Conservation (phyloP, 192 early-diverging fungal genomes). For the Geranomyces michiganensis region DNA sequence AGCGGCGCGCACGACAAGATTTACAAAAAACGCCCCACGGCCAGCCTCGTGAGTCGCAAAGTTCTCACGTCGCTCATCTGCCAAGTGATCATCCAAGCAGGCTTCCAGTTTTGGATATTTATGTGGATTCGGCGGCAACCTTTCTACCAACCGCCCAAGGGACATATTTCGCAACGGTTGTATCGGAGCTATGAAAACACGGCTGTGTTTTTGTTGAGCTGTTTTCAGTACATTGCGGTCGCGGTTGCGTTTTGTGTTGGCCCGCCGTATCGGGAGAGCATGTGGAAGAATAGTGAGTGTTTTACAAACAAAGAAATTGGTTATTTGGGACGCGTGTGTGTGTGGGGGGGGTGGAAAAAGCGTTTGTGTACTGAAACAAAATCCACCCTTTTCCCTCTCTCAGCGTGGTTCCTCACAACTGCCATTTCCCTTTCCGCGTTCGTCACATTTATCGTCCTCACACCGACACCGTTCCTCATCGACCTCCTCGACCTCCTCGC, state of each 20-base stretch:
- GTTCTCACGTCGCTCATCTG: slow-evolving; percentile 90
- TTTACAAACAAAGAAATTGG: too few relatives aligned
- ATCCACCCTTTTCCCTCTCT: not conserved
- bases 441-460: slow-evolving; percentile 53
- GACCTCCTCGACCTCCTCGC: slow-evolving; percentile 72
- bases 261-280: slow-evolving; percentile 87
- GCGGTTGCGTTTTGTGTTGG: slow-evolving; percentile 96
- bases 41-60: slow-evolving; percentile 84
- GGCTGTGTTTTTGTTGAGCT: slow-evolving; percentile 84
- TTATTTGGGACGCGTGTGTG: not conserved
- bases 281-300: slow-evolving; percentile 82
- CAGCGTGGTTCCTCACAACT: slow-evolving; percentile 62
- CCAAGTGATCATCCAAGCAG: slow-evolving; percentile 80
- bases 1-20: slow-evolving; percentile 77
- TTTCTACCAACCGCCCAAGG: slow-evolving; percentile 64
- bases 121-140: slow-evolving; percentile 70
- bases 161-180: slow-evolving; percentile 67
- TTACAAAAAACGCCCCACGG: slow-evolving; percentile 81
- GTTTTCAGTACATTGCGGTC: slow-evolving; percentile 90
- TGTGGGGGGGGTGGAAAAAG: not conserved
- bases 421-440: slow-evolving; percentile 54
- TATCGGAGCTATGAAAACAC: slow-evolving; percentile 89
- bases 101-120: slow-evolving; percentile 79
- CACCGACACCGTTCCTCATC: slow-evolving; percentile 53
- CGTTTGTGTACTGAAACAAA: not conserved